A percentile compares a stretch with the other conserved stretches of the same genome.
Conservation (phyloP, 768 basidiomycete genomes). For the Termitomyces sp. region DNA sequence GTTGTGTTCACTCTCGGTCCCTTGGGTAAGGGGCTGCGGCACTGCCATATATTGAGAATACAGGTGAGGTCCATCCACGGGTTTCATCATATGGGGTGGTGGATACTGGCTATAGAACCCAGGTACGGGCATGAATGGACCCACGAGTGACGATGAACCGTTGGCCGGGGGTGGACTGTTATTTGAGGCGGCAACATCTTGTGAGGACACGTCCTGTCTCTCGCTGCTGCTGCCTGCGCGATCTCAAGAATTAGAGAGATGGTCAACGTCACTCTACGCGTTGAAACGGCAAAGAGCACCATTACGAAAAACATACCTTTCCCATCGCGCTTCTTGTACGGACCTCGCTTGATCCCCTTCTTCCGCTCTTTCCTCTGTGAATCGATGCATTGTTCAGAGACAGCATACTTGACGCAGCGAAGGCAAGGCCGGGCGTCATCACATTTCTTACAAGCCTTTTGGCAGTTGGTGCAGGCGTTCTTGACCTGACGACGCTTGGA, state of each 20-base stretch:
- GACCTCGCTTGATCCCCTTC: conserved; percentile 81
- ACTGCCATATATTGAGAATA: conserved; percentile 30
- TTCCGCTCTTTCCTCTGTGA: conserved; percentile 91
- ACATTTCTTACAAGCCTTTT: conserved; percentile 90
- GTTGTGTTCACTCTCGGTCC: conserved; percentile 14
- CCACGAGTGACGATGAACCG: conserved; percentile 40
- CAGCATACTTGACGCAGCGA: conserved; percentile 88
- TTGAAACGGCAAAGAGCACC: conserved; percentile 13
- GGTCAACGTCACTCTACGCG: conserved; percentile 21
- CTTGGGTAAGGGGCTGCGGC: conserved; percentile 15
- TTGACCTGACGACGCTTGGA: conserved; percentile 86
- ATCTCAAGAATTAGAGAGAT: conserved; percentile 45
- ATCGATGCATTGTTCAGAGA: conserved; percentile 82
- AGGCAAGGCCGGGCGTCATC: conserved; percentile 90
- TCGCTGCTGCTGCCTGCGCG: conserved; percentile 55
- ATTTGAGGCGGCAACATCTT: conserved; percentile 36
- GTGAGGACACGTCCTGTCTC: conserved; percentile 30
- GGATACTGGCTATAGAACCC: conserved; percentile 55
- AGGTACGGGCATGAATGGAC: conserved; percentile 50
- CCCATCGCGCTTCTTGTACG: conserved; percentile 95
- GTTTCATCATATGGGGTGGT: conserved; percentile 41
- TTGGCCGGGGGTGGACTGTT: conserved; percentile 34
- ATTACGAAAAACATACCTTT: conserved; percentile 52
- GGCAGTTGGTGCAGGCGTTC: conserved; percentile 88
- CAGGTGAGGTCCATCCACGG: conserved; percentile 42